Base-by-base conservation (phyloP, 192 early-diverging fungal species). In the Podila epicladia region DNA sequence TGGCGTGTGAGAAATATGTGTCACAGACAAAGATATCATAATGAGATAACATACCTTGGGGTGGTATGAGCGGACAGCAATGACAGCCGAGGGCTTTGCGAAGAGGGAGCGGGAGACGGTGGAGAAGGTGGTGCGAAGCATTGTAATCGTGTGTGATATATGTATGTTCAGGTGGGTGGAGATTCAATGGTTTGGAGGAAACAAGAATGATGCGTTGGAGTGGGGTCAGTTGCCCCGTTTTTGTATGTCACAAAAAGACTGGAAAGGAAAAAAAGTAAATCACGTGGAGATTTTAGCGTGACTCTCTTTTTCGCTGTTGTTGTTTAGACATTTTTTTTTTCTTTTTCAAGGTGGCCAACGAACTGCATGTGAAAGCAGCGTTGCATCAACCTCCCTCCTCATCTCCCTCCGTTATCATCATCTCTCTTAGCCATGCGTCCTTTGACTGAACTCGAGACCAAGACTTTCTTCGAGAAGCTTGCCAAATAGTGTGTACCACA, bases 391-490 rank as follows among this genome's bases (percentile, higher is more conserved):
- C 20, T 61, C 26, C 31, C 35, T 35, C 9, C 62, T 37, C 29
- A 20, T n/a, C 33, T 38, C 33, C 33, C 33, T 29, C 17, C 35
- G 45, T 32, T 22, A 26, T 58, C 22, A 31, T 61, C 59, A 61
- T 31, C 22, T 32, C 31, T 22, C 35, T 35, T 29, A 17, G 38
- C 35, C 60, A 99, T 99, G 98, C 90, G 98, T 60, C 98, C 97
- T 8, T 87, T 99, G 50, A 99, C 98, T 57, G 94, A 97, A 82
- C 94, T 97, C 84, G 98, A 99, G 84, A 97, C 97, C 61, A 97
- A 97, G 84, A 95, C 95, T 26, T 88, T 99, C 68, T 99, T 99
- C 79, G 94, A 97, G 75, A 99, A 99, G 87, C 91, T 99, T 65
- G 91, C 98, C 41, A 97, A 98, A 91, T 98, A 98, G 94, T 94